Conservation (phyloP, 2,329 filamentous ascomycete genomes). For the Arthrobotrys pseudoclavata region DNA sequence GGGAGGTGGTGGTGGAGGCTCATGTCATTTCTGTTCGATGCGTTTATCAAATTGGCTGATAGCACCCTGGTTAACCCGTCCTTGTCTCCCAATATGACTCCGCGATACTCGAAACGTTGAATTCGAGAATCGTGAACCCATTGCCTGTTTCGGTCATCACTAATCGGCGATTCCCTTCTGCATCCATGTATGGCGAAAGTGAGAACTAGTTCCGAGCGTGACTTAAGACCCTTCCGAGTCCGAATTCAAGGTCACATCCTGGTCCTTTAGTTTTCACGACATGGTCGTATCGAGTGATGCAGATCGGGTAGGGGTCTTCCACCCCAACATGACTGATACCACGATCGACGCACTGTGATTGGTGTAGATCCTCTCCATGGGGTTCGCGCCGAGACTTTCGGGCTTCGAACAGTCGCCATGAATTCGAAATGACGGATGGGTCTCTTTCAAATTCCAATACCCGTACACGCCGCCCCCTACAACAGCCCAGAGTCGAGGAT, state of each 20-base stretch:
- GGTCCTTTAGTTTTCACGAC: slow-evolving; percentile 10
- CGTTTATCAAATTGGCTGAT: slow-evolving; percentile 8
- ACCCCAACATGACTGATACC: not conserved
- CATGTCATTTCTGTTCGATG: slow-evolving; percentile 9
- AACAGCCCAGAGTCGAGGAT: slow-evolving; percentile 39
- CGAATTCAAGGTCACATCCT: slow-evolving; percentile 5
- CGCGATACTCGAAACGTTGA: slow-evolving; percentile 29
- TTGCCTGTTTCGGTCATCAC: slow-evolving; percentile 37
- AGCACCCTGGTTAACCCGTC: not conserved
- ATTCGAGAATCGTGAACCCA: slow-evolving; percentile 53
- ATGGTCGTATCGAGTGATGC: slow-evolving; percentile 36
- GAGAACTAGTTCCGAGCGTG: slow-evolving; percentile 36
- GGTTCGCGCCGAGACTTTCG: not conserved
- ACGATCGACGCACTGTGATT: slow-evolving; percentile 39
- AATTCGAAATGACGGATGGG: slow-evolving; percentile 24
- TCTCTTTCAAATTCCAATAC: slow-evolving; percentile 38
- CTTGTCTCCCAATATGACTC: slow-evolving; percentile 32
- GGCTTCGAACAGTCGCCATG: slow-evolving; percentile 30
- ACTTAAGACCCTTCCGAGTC: slow-evolving; percentile 36
- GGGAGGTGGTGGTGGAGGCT: not conserved
- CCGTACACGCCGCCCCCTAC: slow-evolving; percentile 38
- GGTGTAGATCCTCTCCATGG: not conserved
- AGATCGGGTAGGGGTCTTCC: not conserved
- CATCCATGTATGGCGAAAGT: slow-evolving; percentile 7
- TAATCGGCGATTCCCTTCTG: slow-evolving; percentile 30